Evolutionary conservation across 306 rosid genomes (phyloP), one percentile per base, ranked within the genome.

Genomic region (Cucumis melo): DNA sequence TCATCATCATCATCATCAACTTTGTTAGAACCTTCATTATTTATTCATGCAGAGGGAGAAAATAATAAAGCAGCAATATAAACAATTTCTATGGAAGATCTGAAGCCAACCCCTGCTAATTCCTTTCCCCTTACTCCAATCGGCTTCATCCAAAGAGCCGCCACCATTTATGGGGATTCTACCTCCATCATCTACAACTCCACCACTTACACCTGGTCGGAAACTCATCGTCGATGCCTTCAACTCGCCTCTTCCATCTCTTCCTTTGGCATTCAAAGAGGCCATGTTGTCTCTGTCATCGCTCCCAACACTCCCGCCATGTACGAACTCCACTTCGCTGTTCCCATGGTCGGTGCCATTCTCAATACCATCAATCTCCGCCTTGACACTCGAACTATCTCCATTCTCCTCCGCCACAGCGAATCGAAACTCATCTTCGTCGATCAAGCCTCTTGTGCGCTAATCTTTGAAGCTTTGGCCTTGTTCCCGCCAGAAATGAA

Each of bases 271-370:
- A 77, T 87, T 39, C 19, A 27, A 1, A 51, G 41, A 0, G 80
- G 86, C 24, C 79, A 87, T 3, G 89, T 90, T 0, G 89, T 88
- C n/a, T 90, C 98, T 29, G 89, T 87, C 1, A 14, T 92, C 20
- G 77, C 89, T n/a, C 93, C 93, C 76, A 92, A 90, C 81, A 74
- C 81, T 17, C 8, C 90, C 91, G 0, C 92, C 66, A 86, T 87
- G 92, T 92, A 87, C 80, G 92, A 90, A 62, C 91, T 92, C 29
- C 97, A 92, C 2, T 92, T 92, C 67, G 89, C 92, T 0, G 87
- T 90, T 9, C 97, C 97, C 5, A 83, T 92, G 89, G 34, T 86
- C 48, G 96, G 96, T 0, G 92, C 92, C 38, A 42, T 83, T 62
- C 90, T 90, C 80, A 89, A 84, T 85, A 80, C 21, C 84, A 78